These are phyloP conservation scores for Casuarina equisetifolia DNA, from an alignment of 306 rosid genomes.

Conservation along the genomic window DNA sequence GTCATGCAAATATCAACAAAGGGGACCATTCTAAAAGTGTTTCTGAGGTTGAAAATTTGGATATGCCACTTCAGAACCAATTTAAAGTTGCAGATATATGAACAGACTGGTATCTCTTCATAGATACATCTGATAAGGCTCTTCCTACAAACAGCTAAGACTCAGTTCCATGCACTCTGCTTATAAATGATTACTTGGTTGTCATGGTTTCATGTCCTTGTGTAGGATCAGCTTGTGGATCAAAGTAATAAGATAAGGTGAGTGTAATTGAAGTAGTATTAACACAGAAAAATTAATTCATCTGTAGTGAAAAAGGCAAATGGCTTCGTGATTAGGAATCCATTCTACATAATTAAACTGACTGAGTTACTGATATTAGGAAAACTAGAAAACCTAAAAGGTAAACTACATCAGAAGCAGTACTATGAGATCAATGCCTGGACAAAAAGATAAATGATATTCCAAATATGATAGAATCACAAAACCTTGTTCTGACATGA, in stretches of 20 bases:
- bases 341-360: background rate
- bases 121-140: too few species aligned
- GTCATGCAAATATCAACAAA: too few species aligned
- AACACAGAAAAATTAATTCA: background rate
- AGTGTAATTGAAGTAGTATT: background rate
- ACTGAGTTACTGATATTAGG: background rate
- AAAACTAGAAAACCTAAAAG: background rate
- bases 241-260: background rate
- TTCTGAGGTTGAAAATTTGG: too few species aligned
- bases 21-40: too few species aligned
- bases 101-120: too few species aligned
- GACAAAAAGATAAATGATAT: background rate
- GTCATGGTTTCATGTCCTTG: background rate
- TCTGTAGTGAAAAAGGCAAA: background rate
- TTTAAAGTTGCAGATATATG: too few species aligned
- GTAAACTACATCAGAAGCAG: background rate
- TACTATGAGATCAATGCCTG: background rate
- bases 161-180: too few species aligned
- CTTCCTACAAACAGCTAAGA: too few species aligned
- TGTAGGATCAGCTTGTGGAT: background rate
- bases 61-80: too few species aligned
- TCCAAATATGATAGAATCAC: conserved; percentile 5
- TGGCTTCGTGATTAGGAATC: background rate
- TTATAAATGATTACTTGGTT: background rate
- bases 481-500: conserved; percentile 82